phyloP scores from a whole-genome alignment of 2,329 filamentous ascomycete species.

The Monosporascus sp. region DNA sequence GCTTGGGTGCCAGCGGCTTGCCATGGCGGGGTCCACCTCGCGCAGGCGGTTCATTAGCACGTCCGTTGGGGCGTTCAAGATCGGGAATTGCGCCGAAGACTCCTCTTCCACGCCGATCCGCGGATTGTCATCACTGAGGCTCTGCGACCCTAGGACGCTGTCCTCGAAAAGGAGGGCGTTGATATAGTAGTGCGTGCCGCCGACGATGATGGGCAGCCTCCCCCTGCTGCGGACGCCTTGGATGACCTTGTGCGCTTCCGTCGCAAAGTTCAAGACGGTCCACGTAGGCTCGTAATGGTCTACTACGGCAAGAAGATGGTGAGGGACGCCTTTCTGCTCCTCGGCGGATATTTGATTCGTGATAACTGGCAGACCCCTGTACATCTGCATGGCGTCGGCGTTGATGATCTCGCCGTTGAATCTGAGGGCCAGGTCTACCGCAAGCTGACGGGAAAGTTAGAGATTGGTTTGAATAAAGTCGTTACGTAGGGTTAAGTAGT shows the following conservation, averaged over 20 bases:
- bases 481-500: slow-evolving; percentile 8
- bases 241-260: slow-evolving; percentile 63
- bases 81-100: slow-evolving; percentile 51
- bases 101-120: slow-evolving; percentile 26
- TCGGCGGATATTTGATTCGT: slow-evolving; percentile 82
- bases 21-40: slow-evolving; percentile 85
- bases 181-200: slow-evolving; percentile 93
- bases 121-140: slow-evolving; percentile 29
- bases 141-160: slow-evolving; percentile 44
- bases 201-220: slow-evolving; percentile 82
- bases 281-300: slow-evolving; percentile 72
- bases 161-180: slow-evolving; percentile 82
- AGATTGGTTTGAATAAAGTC: neutral
- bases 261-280: slow-evolving; percentile 73
- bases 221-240: slow-evolving; percentile 72
- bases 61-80: slow-evolving; percentile 66
- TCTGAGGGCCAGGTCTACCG: slow-evolving; percentile 75
- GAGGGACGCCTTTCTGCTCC: slow-evolving; percentile 74
- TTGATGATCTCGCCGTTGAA: slow-evolving; percentile 96
- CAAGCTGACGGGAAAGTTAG: slow-evolving; percentile 54
- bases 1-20: slow-evolving; percentile 87
- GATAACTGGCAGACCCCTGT: slow-evolving; percentile 83
- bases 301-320: slow-evolving; percentile 82
- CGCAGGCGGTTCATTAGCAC: slow-evolving; percentile 66
- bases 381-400: slow-evolving; percentile 97